Conservation (phyloP, 1,284 basidiomycete species). For the Porogramme epimiltina region DNA sequence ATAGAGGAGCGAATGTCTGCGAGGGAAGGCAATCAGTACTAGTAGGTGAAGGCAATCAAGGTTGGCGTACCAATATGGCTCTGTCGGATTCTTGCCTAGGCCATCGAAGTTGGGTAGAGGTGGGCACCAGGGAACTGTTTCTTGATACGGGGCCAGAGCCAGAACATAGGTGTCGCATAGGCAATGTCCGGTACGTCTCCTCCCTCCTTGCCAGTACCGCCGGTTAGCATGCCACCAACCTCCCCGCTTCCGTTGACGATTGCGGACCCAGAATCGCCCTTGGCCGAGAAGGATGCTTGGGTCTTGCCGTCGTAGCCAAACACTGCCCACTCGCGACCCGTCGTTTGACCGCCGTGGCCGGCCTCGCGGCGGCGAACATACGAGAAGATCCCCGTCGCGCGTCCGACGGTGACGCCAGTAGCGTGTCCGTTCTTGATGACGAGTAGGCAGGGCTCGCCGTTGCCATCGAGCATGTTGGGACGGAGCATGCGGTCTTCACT, state of each 20-base stretch:
- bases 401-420: slow-evolving; percentile 33
- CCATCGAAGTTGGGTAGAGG: neutral
- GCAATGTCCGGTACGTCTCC: slow-evolving; percentile 32
- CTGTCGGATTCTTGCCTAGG: no score
- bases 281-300: slow-evolving; percentile 30
- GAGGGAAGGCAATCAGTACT: no score
- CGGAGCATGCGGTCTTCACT: slow-evolving; percentile 29
- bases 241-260: slow-evolving; percentile 32
- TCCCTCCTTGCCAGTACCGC: slow-evolving; percentile 30
- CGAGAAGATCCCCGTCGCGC: slow-evolving; percentile 26
- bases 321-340: slow-evolving; percentile 35
- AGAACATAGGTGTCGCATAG: slow-evolving; percentile 34
- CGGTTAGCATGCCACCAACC: slow-evolving; percentile 35
- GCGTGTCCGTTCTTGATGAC: slow-evolving; percentile 37
- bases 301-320: slow-evolving; percentile 26
- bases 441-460: slow-evolving; percentile 28
- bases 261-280: slow-evolving; percentile 38
- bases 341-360: no score
- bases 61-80: no score
- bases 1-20: no score
- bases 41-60: no score
- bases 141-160: slow-evolving; percentile 31
- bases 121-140: neutral
- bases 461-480: slow-evolving; percentile 28
- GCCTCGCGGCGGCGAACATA: slow-evolving; percentile 28